phyloP scores from a whole-genome alignment of 1,284 basidiomycete genomes.

The Testicularia cyperi region DNA sequence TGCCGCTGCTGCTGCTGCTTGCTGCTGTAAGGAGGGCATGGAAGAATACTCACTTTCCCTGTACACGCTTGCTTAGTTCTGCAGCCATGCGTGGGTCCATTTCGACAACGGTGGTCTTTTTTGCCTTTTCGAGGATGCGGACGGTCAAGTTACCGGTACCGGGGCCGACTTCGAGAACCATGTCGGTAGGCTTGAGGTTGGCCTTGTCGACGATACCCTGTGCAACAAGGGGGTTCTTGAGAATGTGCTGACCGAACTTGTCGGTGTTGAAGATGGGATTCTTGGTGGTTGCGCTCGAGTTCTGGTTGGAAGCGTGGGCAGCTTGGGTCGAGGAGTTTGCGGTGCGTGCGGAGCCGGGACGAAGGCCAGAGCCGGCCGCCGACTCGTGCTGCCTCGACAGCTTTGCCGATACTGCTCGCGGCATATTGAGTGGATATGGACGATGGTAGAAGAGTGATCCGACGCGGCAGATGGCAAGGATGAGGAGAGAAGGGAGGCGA shows the following conservation, averaged over 20 bases:
- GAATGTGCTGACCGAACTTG: conserved; percentile 92
- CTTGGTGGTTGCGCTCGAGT: conserved; percentile 52
- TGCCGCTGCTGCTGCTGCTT: background rate
- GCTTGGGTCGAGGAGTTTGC: conserved; percentile 37
- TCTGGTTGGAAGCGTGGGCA: conserved; percentile 49
- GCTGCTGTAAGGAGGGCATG: background rate
- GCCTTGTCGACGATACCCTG: conserved; percentile 73
- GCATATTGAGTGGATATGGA: conserved; percentile 76
- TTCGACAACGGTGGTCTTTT: conserved; percentile 88
- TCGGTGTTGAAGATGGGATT: conserved; percentile 71
- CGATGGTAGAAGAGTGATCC: too few species aligned
- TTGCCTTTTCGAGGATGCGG: conserved; percentile 88
- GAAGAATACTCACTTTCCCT: conserved; percentile 80
- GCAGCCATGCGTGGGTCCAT: conserved; percentile 99
- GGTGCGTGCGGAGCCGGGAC: conserved; percentile 63
- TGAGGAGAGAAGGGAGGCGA: too few species aligned
- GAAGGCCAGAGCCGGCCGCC: conserved; percentile 67
- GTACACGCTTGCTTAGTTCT: conserved; percentile 92
- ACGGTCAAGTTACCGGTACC: conserved; percentile 97
- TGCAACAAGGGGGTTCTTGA: conserved; percentile 88
- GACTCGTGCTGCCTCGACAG: conserved; percentile 76
- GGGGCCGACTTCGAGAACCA: conserved; percentile 95
- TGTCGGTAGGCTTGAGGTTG: conserved; percentile 87
- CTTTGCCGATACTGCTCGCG: conserved; percentile 81
- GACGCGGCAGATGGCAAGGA: too few species aligned